Evolutionary conservation across 768 basidiomycete genomes (phyloP), one percentile per base, ranked within the genome.

Genomic region (Termitomyces sp.): DNA sequence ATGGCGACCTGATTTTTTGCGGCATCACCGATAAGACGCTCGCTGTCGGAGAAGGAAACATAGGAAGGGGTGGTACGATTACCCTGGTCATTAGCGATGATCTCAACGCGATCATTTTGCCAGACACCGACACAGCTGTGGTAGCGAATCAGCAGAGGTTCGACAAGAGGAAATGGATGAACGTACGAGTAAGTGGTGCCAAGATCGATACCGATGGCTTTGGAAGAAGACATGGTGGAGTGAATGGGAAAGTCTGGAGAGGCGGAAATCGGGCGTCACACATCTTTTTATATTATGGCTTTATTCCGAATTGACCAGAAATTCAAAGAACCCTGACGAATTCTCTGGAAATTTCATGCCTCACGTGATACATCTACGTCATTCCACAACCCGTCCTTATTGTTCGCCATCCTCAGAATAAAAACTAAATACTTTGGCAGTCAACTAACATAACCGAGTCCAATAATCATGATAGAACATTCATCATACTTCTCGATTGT

Each of bases 61-160:
- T 95, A 96, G 8, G 94, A 96, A 16, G 94, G 94, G 7, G 94
- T 96, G 9, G 94, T 96, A 56, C 94, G 89, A 79, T 96, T 92
- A 71, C 91, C 90, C 79, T 92, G 91, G 74, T 93, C 90, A 68
- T 93, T 93, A 76, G 90, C 90, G 70, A 98, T 98, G 79, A 97
- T 97, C 78, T 97, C 95, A 63, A 97, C 95, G 71, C 95, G 91
- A 79, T 98, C 96, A 68, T 97, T 94, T 82, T 95, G 92, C 94
- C 95, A 98, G 61, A 98, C 95, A 82, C 91, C 96, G 67, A 98
- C 96, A 74, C 95, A 98, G n/a, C 91, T 94, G 71, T 28, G 47
- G 59, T 59, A 55, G 37, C 55, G 35, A 37, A 60, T 56, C 43
- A 45, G 47, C 43, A 58, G 44, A 55, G 25, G 50, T 52, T n/a